Percentiles rank a stretch among this genome's conserved stretches.
Evolutionary conservation across 768 basidiomycete genomes (phyloP).

Genomic region (Pleurotus djamor): DNA sequence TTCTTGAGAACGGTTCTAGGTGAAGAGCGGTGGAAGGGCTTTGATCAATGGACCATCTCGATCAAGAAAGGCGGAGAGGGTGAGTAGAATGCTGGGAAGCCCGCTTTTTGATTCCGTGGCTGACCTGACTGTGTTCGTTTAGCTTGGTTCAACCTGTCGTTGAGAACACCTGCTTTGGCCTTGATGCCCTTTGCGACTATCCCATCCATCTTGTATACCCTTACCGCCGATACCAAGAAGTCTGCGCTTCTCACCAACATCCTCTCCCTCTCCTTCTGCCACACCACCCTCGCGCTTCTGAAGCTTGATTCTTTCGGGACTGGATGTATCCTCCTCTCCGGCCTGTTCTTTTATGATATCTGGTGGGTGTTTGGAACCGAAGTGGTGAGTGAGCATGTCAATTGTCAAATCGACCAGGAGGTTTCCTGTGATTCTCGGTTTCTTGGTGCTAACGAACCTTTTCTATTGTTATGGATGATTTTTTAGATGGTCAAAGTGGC

Average conservation of each 20-base stretch:
- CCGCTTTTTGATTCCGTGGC: conserved; percentile 10
- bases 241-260: conserved; percentile 79
- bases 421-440: too few relatives aligned
- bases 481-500: conserved; percentile 91
- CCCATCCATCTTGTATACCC: conserved; percentile 65
- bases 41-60: conserved; percentile 40
- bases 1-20: conserved; percentile 50
- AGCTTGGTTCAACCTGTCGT: conserved; percentile 40
- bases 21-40: conserved; percentile 52
- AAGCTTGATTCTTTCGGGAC: conserved; percentile 90
- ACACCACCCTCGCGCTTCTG: conserved; percentile 76
- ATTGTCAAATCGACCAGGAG: not conserved
- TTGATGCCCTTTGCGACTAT: conserved; percentile 58
- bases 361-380: conserved; percentile 93
- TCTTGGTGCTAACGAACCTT: too few relatives aligned
- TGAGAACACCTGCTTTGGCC: conserved; percentile 55
- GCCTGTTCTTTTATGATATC: conserved; percentile 90
- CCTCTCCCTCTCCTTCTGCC: conserved; percentile 73
- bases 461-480: not conserved
- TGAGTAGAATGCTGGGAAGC: conserved; percentile 22
- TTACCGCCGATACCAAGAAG: conserved; percentile 40
- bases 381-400: conserved; percentile 57
- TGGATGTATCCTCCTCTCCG: conserved; percentile 76
- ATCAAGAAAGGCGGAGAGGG: conserved; percentile 46
- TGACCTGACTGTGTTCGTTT: conserved; percentile 7